These are phyloP conservation scores for Lindgomyces ingoldianus DNA, from an alignment of 495 filamentous ascomycete species.

Conservation along the genomic window DNA sequence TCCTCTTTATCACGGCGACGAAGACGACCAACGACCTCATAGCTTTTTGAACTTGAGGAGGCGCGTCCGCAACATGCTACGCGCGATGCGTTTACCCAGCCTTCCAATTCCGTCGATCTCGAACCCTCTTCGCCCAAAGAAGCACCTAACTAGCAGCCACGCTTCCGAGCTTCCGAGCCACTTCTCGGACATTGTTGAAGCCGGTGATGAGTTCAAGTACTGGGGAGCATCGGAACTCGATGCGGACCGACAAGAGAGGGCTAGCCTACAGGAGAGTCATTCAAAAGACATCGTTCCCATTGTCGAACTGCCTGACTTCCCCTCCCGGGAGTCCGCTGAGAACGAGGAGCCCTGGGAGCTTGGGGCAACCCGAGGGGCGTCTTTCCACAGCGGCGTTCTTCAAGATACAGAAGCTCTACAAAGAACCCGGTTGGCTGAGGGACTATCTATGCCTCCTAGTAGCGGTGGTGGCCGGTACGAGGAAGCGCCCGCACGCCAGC, in stretches of 20 bases:
- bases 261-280: background rate
- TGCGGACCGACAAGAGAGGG: background rate
- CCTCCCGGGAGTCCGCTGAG: too few relatives aligned
- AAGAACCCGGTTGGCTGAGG: background rate
- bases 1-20: background rate
- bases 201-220: background rate
- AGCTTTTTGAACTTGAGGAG: background rate
- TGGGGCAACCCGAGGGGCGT: too few relatives aligned
- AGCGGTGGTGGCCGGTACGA: background rate
- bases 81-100: background rate
- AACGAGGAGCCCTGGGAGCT: too few relatives aligned
- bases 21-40: background rate
- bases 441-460: background rate
- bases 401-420: background rate
- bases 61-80: background rate
- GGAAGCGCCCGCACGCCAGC: background rate
- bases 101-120: too few relatives aligned
- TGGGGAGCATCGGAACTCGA: background rate
- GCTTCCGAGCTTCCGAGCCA: background rate
- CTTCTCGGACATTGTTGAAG: background rate
- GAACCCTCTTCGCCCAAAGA: too few relatives aligned
- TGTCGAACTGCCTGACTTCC: background rate
- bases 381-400: too few relatives aligned
- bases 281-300: background rate
- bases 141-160: too few relatives aligned